phyloP scores from a whole-genome alignment of 108 stramenopile genomes.

The Fragilariopsis cylindrus region DNA sequence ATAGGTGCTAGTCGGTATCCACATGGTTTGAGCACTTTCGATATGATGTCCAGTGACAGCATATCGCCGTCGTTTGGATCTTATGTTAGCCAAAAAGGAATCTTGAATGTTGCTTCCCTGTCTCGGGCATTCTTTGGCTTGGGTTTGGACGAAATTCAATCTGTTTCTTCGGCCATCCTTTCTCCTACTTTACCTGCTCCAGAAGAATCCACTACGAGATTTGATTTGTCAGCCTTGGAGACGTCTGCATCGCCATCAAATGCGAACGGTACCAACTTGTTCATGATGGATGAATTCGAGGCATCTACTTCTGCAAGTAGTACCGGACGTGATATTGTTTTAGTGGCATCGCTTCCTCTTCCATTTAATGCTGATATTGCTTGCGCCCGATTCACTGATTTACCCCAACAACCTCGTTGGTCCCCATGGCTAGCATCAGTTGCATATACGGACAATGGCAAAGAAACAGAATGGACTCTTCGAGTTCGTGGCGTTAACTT shows the following conservation, averaged over 20 bases:
- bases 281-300: conserved; percentile 39
- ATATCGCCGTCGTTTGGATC: conserved; percentile 78
- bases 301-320: conserved; percentile 52
- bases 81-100: conserved; percentile 71
- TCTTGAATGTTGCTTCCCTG: conserved; percentile 72
- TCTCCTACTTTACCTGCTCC: conserved; percentile 4
- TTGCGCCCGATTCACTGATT: conserved; percentile 77
- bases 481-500: conserved; percentile 74
- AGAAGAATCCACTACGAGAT: neutral
- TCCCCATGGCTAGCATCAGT: conserved; percentile 88
- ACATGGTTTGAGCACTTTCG: conserved; percentile 83
- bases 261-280: neutral
- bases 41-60: conserved; percentile 65
- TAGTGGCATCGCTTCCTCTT: conserved; percentile 71
- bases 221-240: neutral
- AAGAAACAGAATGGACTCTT: conserved; percentile 83
- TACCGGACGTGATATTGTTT: conserved; percentile 64
- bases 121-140: conserved; percentile 75
- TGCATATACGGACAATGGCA: conserved; percentile 61
- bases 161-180: conserved; percentile 26
- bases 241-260: neutral
- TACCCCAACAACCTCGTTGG: conserved; percentile 87
- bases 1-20: conserved; percentile 35
- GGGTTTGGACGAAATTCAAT: conserved; percentile 67
- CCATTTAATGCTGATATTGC: conserved; percentile 82